Evolutionary conservation across 768 basidiomycete genomes (phyloP).

Genomic region (Saitozyma sp.): DNA sequence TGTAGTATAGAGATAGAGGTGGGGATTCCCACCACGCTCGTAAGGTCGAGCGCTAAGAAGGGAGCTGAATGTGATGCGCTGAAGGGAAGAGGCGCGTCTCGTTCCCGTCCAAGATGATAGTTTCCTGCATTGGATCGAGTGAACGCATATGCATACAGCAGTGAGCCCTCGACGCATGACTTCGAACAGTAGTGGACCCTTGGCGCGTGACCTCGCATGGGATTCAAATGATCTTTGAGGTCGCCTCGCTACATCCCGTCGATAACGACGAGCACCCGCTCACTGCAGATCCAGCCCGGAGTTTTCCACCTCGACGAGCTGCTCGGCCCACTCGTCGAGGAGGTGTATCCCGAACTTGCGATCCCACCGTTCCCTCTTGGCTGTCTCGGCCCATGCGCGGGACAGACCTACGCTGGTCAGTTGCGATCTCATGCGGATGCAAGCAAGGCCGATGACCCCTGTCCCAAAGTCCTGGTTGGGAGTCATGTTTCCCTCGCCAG

Average conservation of each 20-base stretch:
- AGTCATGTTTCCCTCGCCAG: neutral
- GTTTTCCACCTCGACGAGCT: slow-evolving; percentile 36
- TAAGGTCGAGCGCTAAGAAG: too few relatives aligned
- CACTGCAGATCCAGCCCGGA: neutral
- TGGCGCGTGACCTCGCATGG: neutral
- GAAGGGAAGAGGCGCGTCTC: too few relatives aligned
- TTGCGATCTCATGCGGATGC: too few relatives aligned
- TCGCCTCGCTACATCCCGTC: too few relatives aligned
- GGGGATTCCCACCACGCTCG: too few relatives aligned
- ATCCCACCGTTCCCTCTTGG: slow-evolving; percentile 34
- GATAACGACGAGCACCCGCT: neutral
- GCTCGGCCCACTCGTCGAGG: slow-evolving; percentile 47
- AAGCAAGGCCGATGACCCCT: too few relatives aligned
- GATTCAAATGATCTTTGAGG: neutral
- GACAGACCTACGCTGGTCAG: slow-evolving; percentile 30
- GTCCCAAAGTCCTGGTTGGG: too few relatives aligned
- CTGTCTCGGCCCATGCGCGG: slow-evolving; percentile 41
- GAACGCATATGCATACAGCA: too few relatives aligned
- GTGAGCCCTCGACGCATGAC: neutral
- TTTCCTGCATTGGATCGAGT: too few relatives aligned
- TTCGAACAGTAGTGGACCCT: neutral
- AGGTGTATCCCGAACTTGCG: slow-evolving; percentile 34
- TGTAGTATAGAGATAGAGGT: too few relatives aligned
- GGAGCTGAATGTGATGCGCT: too few relatives aligned
- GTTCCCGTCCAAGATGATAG: too few relatives aligned